Conservation (phyloP, 768 basidiomycete species). For the Sistotremastrum niveocremeum region DNA sequence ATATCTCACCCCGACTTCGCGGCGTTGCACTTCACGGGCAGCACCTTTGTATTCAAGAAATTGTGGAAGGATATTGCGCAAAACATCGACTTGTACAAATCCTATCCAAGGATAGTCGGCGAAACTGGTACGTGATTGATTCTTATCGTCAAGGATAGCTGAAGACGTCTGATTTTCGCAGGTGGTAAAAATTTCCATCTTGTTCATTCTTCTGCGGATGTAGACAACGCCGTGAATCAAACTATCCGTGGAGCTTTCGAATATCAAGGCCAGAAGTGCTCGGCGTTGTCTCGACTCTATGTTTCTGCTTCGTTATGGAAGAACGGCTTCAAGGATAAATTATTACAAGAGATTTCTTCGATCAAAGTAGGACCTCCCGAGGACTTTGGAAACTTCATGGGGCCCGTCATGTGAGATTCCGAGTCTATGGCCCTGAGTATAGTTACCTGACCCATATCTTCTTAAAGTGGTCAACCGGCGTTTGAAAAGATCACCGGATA, state of each 20-base stretch:
- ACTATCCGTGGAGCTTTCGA: conserved; percentile 83
- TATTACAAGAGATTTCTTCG: conserved; percentile 62
- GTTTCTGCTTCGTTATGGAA: conserved; percentile 82
- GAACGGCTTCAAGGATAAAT: conserved; percentile 68
- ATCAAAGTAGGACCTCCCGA: conserved; percentile 72
- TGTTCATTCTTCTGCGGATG: conserved; percentile 75
- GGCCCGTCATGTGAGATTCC: conserved; percentile 76
- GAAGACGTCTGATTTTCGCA: conserved; percentile 2
- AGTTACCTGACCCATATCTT: background rate
- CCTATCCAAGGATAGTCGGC: conserved; percentile 91
- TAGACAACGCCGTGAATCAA: conserved; percentile 84
- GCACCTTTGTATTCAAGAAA: conserved; percentile 86
- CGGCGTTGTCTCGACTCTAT: conserved; percentile 83
- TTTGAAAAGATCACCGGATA: conserved; percentile 79
- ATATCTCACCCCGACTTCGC: conserved; percentile 72
- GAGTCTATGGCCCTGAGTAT: background rate
- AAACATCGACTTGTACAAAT: conserved; percentile 77
- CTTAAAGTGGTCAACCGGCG: conserved; percentile 59
- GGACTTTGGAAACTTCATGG: conserved; percentile 81
- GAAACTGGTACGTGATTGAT: conserved; percentile 52
- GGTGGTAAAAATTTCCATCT: conserved; percentile 98
- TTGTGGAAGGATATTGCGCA: conserved; percentile 91
- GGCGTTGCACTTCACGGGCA: conserved; percentile 92
- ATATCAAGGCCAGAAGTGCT: conserved; percentile 98
- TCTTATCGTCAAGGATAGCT: background rate